Conservation (phyloP, 2,329 filamentous ascomycete genomes). For the Pseudonectria foliicola region DNA sequence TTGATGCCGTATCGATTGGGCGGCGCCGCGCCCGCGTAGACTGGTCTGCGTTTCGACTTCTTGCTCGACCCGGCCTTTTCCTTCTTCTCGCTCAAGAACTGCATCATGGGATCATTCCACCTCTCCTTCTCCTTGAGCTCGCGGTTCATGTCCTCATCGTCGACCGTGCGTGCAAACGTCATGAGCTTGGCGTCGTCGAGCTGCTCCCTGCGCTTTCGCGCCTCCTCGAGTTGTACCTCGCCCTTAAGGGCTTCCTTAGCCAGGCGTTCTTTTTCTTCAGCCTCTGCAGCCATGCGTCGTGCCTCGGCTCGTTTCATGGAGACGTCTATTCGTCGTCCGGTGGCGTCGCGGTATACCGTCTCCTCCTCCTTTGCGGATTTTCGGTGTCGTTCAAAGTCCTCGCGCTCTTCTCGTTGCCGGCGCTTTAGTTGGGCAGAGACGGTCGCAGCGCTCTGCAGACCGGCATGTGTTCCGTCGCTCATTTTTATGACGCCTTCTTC, state of each 20-base stretch:
- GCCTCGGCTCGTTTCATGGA: constrained; percentile 85
- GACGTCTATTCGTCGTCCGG: constrained; percentile 87
- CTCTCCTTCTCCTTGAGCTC: constrained; percentile 68
- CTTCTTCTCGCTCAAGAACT: constrained; percentile 57
- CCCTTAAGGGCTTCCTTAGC: constrained; percentile 69
- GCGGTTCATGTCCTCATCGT: constrained; percentile 79
- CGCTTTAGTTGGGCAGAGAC: constrained; percentile 63
- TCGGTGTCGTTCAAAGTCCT: constrained; percentile 38
- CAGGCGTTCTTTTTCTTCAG: constrained; percentile 63
- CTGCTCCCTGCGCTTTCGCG: constrained; percentile 55
- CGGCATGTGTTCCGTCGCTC: constrained; percentile 81
- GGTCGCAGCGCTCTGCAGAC: constrained; percentile 75
- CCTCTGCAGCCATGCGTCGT: constrained; percentile 55
- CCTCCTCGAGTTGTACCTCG: constrained; percentile 71
- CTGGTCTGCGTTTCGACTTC: constrained; percentile 43
- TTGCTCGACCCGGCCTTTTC: constrained; percentile 24
- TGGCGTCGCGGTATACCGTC: constrained; percentile 93
- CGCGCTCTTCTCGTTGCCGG: constrained; percentile 58
- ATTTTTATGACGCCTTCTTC: constrained; percentile 55
- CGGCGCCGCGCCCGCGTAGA: constrained; percentile 72
- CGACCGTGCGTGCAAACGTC: constrained; percentile 69
- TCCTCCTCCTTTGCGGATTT: constrained; percentile 54
- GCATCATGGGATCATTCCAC: constrained; percentile 92
- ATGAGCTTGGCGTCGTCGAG: constrained; percentile 78
- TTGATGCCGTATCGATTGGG: constrained; percentile 92